Evolutionary conservation across 192 early-diverging fungal genomes (phyloP), one percentile per base, ranked within the genome.

Genomic region (Backusella liffmaniae): DNA sequence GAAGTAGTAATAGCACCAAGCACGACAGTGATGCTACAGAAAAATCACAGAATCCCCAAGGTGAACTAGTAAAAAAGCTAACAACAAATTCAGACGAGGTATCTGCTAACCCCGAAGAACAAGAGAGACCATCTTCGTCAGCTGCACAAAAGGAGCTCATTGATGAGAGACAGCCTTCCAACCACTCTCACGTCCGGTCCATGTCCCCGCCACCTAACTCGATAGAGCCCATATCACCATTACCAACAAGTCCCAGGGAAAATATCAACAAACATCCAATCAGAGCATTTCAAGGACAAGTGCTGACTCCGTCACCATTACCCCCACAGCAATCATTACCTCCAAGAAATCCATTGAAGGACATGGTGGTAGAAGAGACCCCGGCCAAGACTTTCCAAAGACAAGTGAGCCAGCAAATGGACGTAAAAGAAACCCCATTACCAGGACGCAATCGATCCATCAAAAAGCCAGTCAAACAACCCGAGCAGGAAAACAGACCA

Each of bases 301-400:
- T 29, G 7, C 4, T 62, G 12, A 62, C 56, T 12, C 6, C 66
- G 26, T 69, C 67, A 2, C 35, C 18, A 37, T 12, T 21, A 9
- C 67, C 34, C 6, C 34, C 37, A 21, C 34, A 35, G 12, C 34
- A 29, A n/a, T 7, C 21, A 39, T 7, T 69, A 5, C 39, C 32
- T 18, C n/a, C 67, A 8, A 23, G 7, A 9, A 10, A 41, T 12
- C n/a, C 0, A 23, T 39, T 34, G 18, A 69, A 21, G 26, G 23
- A 62, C 7, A 39, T 39, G 29, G 34, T 8, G 3, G 5, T 34
- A 1, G 15, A 67, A 67, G 66, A 67, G 21, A 69, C 67, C 4
- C 67, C 67, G 1, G 67, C 67, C 36, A 69, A 41, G 12, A 21
- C 35, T n/a, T 69, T 69, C 34, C 67, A 69, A 41, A 69, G 23